phyloP scores from a whole-genome alignment of 208 protist species.

The Leptomonas pyrrhocoris region DNA sequence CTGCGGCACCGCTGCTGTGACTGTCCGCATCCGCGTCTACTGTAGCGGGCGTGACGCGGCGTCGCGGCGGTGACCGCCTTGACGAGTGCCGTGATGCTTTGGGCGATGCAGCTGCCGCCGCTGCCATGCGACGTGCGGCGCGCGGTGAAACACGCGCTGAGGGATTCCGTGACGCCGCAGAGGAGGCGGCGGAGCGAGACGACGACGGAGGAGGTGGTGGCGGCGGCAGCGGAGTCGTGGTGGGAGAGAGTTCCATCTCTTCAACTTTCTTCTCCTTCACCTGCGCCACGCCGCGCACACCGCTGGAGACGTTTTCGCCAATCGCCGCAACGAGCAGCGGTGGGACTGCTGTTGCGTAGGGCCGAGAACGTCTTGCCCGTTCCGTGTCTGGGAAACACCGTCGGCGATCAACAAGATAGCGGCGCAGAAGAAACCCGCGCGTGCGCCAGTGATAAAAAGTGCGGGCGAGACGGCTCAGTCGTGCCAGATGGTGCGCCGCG shows the following conservation, averaged over 20 bases:
- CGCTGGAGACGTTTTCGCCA: too few species aligned
- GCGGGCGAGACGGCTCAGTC: constrained; percentile 15
- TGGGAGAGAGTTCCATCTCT: not conserved
- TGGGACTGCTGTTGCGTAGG: too few species aligned
- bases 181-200: not conserved
- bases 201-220: not conserved
- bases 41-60: constrained; percentile 4
- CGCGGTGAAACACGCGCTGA: constrained; percentile 4
- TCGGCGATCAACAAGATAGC: constrained; percentile 31
- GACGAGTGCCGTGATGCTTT: not conserved
- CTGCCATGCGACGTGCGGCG: not conserved
- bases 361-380: not conserved
- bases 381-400: constrained; percentile 8
- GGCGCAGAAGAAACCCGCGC: constrained; percentile 9
- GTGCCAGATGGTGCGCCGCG: constrained; percentile 5
- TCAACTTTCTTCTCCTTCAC: not conserved
- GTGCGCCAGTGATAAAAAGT: constrained; percentile 44
- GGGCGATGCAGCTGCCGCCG: not conserved
- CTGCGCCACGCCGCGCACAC: not conserved
- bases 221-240: not conserved
- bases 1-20: not conserved
- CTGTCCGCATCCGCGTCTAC: not conserved
- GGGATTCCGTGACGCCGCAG: not conserved
- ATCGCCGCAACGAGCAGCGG: not conserved
- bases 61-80: not conserved